Conservation (phyloP, 2,329 filamentous ascomycete species). For the Emericellopsis cladophorae region DNA sequence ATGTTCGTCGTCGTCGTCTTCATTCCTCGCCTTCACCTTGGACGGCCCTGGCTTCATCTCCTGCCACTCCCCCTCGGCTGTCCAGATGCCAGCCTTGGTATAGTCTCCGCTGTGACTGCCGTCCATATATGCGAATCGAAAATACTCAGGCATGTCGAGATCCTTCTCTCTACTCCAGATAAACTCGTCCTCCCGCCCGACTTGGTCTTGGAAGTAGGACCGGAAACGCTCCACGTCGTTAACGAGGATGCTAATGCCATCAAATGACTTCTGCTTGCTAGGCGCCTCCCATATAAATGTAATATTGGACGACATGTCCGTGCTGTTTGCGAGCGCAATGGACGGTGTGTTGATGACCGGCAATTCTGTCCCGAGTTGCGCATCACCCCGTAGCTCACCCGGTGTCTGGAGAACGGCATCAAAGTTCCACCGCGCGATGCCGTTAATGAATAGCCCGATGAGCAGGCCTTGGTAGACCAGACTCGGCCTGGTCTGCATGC, state of each 20-base stretch:
- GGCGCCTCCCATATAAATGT: conserved; percentile 42
- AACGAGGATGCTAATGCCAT: conserved; percentile 69
- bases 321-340: conserved; percentile 27
- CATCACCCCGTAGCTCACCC: conserved; percentile 55
- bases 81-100: conserved; percentile 64
- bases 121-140: conserved; percentile 62
- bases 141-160: conserved; percentile 51
- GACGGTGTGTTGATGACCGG: conserved; percentile 35
- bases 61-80: conserved; percentile 48
- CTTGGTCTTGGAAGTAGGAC: conserved; percentile 51
- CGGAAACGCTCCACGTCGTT: conserved; percentile 77
- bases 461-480: conserved; percentile 83
- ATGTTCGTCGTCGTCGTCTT: conserved; percentile 1
- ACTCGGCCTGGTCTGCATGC: conserved; percentile 73
- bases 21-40: conserved; percentile 13
- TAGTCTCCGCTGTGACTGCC: conserved; percentile 57
- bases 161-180: conserved; percentile 42
- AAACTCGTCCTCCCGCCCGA: conserved; percentile 30
- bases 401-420: conserved; percentile 79
- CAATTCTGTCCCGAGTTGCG: conserved; percentile 48
- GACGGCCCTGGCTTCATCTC: conserved; percentile 52
- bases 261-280: conserved; percentile 34
- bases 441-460: conserved; percentile 86
- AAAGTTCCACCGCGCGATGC: conserved; percentile 88
- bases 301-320: conserved; percentile 45